Evolutionary conservation across 768 basidiomycete genomes (phyloP), one percentile per base, ranked within the genome.

Genomic region (Ephemerocybe angulata): DNA sequence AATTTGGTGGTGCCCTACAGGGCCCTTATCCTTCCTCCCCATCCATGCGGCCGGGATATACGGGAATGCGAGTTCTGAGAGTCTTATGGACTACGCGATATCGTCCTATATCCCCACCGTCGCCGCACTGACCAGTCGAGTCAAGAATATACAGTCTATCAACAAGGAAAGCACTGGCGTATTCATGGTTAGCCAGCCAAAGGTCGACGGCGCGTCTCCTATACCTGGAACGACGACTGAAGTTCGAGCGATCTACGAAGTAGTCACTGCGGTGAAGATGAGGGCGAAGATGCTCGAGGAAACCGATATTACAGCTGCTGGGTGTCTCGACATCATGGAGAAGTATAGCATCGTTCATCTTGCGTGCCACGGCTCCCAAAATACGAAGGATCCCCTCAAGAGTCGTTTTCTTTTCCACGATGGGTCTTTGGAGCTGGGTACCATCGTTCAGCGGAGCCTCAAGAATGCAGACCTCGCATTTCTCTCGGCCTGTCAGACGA

Each of bases 321-420:
- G 38, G 11, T 63, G 58, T 13, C 51, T 50, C 35, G 24, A 35
- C 1, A 25, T 53, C 2, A 57, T 68, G 51, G 35, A 58, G 12
- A 27, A 37, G 12, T 51, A 54, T 37, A 52, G 50, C 17, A 63
- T 58, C 54, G 40, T 64, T 13, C 74, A 77, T 53, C 53, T 76
- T 8, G 68, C 74, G 1, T 73, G 72, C 43, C 70, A 70, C 5
- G 69, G 58, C 2, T 54, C 53, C 15, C 65, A 72, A 27, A 63
- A 78, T 48, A 6, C 52, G 0, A 2, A 19, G 3, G 52, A 59
- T 5, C 74, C 75, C n/a, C n/a, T n/a, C n/a, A n/a, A n/a, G n/a
- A n/a, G n/a, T n/a, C n/a, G n/a, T n/a, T n/a, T n/a, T n/a, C n/a
- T n/a, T n/a, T n/a, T n/a, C n/a, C n/a, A n/a, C n/a, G n/a, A n/a